A percentile compares a stretch with the other conserved stretches of the same genome.
phyloP scores from a whole-genome alignment of 2,329 filamentous ascomycete species.

The Stagonosporopsis cucurbitacearum region DNA sequence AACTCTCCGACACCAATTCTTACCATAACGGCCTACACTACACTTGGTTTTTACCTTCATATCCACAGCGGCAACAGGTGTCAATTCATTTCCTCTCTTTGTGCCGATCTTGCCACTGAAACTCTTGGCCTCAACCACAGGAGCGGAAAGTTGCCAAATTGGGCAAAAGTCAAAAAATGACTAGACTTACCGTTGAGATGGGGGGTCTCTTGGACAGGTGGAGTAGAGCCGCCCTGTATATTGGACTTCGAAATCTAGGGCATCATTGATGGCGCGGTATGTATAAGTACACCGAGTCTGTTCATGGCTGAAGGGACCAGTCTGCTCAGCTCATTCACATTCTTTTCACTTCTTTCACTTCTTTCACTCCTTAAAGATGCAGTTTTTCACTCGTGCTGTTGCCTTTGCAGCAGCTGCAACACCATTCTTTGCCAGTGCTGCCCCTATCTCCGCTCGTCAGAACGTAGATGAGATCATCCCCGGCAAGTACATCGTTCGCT shows the following conservation, averaged over 20 bases:
- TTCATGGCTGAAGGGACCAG: background rate
- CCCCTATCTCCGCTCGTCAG: slow-evolving; percentile 23
- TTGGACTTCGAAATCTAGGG: background rate
- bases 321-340: background rate
- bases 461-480: slow-evolving; percentile 37
- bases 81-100: slow-evolving; percentile 3
- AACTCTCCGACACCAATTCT: background rate
- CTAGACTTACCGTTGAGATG: slow-evolving; percentile 24
- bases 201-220: slow-evolving; percentile 5
- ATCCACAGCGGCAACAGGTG: background rate
- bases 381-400: slow-evolving; percentile 34
- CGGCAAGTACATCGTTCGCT: slow-evolving; percentile 54
- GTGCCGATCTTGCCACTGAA: slow-evolving; percentile 5
- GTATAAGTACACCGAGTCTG: slow-evolving; percentile 17
- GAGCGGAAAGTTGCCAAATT: slow-evolving; percentile 7
- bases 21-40: background rate
- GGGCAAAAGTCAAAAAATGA: slow-evolving; percentile 30
- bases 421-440: slow-evolving; percentile 32
- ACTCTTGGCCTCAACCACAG: slow-evolving; percentile 10
- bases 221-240: background rate
- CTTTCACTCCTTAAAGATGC: slow-evolving; percentile 27
- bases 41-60: background rate
- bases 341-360: background rate
- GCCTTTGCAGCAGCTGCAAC: slow-evolving; percentile 33
- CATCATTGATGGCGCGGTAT: background rate